phyloP scores from a whole-genome alignment of 192 early-diverging fungal species.

The Rhizophagus clarus region DNA sequence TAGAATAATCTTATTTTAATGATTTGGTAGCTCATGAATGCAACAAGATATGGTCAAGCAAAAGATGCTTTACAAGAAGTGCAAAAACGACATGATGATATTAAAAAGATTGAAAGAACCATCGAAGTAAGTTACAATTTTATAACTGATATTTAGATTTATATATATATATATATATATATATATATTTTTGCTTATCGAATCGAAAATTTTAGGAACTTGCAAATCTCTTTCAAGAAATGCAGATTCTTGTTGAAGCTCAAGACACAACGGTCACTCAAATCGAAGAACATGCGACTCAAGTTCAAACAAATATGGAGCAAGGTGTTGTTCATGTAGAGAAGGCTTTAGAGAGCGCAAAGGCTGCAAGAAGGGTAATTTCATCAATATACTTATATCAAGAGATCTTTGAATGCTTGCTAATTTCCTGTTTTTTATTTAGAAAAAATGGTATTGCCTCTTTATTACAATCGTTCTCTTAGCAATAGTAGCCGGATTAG shows the following conservation, averaged over 20 bases:
- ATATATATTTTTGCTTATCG: not conserved
- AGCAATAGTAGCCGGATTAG: not conserved
- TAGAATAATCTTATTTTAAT: too few relatives aligned
- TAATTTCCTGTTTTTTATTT: not conserved
- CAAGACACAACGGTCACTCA: conserved; percentile 3
- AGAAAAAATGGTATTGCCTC: conserved; percentile 32
- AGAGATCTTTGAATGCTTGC: not conserved
- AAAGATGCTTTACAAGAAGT: conserved; percentile 77
- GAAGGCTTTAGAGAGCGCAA: conserved; percentile 12
- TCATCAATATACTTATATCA: not conserved
- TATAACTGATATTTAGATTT: not conserved
- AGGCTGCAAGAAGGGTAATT: conserved; percentile 25
- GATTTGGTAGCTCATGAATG: conserved; percentile 60
- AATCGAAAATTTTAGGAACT: conserved; percentile 19
- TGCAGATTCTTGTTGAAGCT: conserved; percentile 24
- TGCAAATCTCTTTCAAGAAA: conserved; percentile 30
- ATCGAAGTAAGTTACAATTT: conserved; percentile 62
- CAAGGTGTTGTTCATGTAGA: conserved; percentile 20
- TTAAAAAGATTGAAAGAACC: conserved; percentile 85
- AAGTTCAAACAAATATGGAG: conserved; percentile 3
- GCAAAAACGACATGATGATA: conserved; percentile 82
- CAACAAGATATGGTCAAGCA: conserved; percentile 71
- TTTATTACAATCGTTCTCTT: conserved; percentile 15
- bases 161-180: too few relatives aligned
- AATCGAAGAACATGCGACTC: conserved; percentile 19